Evolutionary conservation across 2,329 filamentous ascomycete genomes (phyloP).

Genomic region (Ilyonectria robusta): DNA sequence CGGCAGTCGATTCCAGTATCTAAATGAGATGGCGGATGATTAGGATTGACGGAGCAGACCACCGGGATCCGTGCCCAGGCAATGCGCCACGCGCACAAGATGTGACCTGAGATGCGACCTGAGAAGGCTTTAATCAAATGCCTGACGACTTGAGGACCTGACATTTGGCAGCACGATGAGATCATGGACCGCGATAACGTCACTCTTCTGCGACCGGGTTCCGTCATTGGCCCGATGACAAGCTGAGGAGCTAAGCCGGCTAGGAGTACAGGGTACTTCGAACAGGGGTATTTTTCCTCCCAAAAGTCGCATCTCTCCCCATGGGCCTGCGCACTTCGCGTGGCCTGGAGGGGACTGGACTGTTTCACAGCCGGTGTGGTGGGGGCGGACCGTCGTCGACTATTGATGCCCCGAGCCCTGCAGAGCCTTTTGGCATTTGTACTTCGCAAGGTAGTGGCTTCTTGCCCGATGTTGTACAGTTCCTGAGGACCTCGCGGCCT

Average conservation of each 20-base stretch:
- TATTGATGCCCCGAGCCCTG: slow-evolving; percentile 13
- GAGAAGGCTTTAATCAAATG: not conserved
- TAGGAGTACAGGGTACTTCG: slow-evolving; percentile 12
- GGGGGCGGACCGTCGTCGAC: slow-evolving; percentile 17
- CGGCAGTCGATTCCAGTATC: slow-evolving; percentile 22
- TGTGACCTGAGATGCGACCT: slow-evolving; percentile 5
- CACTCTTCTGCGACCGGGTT: slow-evolving; percentile 15
- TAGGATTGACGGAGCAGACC: slow-evolving; percentile 14
- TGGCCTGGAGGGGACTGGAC: slow-evolving; percentile 15
- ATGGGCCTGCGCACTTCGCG: slow-evolving; percentile 15
- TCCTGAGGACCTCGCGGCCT: not conserved
- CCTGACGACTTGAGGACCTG: slow-evolving; percentile 8
- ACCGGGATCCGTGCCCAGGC: slow-evolving; percentile 1
- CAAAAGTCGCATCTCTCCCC: not conserved
- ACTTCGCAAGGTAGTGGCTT: slow-evolving; percentile 2
- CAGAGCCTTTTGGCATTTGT: not conserved
- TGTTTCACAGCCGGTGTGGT: slow-evolving; percentile 27
- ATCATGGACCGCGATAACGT: slow-evolving; percentile 31
- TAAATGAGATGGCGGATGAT: slow-evolving; percentile 20
- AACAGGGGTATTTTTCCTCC: slow-evolving; percentile 5
- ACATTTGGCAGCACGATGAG: slow-evolving; percentile 23
- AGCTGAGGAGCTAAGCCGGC: slow-evolving; percentile 20
- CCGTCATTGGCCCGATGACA: slow-evolving; percentile 25
- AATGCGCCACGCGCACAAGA: slow-evolving; percentile 14
- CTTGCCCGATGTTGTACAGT: not conserved